Evolutionary conservation across 148 eudicot genomes (phyloP).

Genomic region (Cornus suecica): DNA sequence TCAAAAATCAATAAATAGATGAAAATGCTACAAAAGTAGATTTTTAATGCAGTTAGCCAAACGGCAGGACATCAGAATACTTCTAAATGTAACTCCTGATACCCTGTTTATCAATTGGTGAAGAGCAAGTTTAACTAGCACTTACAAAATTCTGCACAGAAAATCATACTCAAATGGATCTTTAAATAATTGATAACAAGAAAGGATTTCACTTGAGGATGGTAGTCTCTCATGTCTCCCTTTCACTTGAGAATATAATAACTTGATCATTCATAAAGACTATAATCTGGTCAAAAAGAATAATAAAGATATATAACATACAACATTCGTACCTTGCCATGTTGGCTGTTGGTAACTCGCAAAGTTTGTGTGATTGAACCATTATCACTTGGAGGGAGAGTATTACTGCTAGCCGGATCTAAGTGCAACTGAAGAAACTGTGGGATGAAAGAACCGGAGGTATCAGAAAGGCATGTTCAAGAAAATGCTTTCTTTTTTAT

Average conservation of each 20-base stretch:
- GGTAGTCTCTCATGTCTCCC: not conserved
- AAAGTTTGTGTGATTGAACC: slow-evolving; percentile 74
- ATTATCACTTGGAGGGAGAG: slow-evolving; percentile 63
- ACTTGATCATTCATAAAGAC: not conserved
- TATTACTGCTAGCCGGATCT: slow-evolving; percentile 85
- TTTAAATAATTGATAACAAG: not conserved
- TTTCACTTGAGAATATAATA: too few relatives aligned
- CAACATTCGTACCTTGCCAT: slow-evolving; percentile 68
- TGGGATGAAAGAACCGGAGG: slow-evolving; percentile 8
- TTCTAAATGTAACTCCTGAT: not conserved
- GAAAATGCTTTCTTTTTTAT: not conserved
- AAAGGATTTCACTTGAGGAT: not conserved
- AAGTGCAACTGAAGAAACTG: slow-evolving; percentile 96
- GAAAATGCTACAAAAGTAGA: not conserved
- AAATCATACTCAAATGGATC: not conserved
- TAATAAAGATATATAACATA: not conserved
- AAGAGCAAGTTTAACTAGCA: not conserved
- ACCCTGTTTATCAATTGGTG: not conserved
- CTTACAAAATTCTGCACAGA: not conserved
- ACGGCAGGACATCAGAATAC: not conserved
- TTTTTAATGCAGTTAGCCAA: not conserved
- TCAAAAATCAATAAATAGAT: not conserved
- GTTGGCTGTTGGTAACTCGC: slow-evolving; percentile 83
- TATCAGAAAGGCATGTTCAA: slow-evolving; percentile 13
- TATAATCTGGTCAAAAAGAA: not conserved